A percentile compares a stretch with the other conserved stretches of the same genome.
Conservation (phyloP, 1,139 yeast genomes). For the Geotrichum phurueaensis region DNA sequence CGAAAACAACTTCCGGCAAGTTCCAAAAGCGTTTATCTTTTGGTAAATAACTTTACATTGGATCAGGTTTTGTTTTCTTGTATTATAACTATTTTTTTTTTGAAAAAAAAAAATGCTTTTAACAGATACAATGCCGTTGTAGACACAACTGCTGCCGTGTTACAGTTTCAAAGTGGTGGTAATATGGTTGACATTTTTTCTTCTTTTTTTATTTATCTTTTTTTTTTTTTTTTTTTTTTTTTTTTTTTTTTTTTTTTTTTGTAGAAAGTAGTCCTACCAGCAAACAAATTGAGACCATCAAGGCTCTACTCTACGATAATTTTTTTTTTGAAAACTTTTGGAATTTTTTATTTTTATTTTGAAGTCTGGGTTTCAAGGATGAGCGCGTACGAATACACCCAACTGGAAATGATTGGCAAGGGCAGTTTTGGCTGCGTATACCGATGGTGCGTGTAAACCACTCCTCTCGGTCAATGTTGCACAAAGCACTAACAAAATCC, state of each 20-base stretch:
- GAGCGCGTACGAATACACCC: conserved; percentile 13
- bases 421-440: conserved; percentile 97
- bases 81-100: neutral
- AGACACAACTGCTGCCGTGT: too few species aligned
- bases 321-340: neutral
- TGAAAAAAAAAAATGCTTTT: too few species aligned
- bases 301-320: too few species aligned
- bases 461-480: neutral
- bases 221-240: neutral
- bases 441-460: conserved; percentile 20
- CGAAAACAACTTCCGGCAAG: neutral
- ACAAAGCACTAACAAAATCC: neutral
- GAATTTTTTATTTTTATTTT: neutral
- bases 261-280: too few species aligned
- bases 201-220: neutral
- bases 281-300: too few species aligned
- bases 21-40: conserved; percentile 14
- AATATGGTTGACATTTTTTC: too few species aligned
- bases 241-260: too few species aligned
- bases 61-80: neutral
- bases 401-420: conserved; percentile 76
- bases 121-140: too few species aligned
- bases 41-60: conserved; percentile 8
- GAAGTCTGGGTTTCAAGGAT: neutral
- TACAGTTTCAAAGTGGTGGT: too few species aligned